phyloP scores from a whole-genome alignment of 495 filamentous ascomycete genomes.

The Xeromyces bisporus region DNA sequence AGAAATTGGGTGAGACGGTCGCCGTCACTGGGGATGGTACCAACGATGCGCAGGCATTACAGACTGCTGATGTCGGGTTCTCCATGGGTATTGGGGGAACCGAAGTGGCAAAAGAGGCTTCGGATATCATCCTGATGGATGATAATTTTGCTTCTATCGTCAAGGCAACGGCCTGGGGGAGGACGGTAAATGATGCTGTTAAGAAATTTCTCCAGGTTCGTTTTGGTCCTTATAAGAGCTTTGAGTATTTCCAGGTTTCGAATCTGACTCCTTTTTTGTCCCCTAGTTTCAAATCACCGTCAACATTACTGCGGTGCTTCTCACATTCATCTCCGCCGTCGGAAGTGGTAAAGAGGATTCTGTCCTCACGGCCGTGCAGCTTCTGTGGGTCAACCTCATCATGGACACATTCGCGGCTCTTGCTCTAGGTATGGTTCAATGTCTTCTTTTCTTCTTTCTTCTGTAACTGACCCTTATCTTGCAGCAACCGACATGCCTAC shows the following conservation, averaged over 20 bases:
- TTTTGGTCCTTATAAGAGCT: too few species aligned
- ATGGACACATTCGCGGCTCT: constrained; percentile 96
- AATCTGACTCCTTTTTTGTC: constrained; percentile 3
- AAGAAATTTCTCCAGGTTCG: constrained; percentile 73
- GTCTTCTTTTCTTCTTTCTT: neutral
- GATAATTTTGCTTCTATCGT: constrained; percentile 87
- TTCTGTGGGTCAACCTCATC: constrained; percentile 85
- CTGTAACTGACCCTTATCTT: neutral
- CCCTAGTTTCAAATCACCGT: constrained; percentile 82
- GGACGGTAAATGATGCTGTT: constrained; percentile 76
- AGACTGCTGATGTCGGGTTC: constrained; percentile 77
- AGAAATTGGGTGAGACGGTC: constrained; percentile 75
- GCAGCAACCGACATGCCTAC: constrained; percentile 67
- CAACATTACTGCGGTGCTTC: constrained; percentile 75
- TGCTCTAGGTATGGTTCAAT: constrained; percentile 34
- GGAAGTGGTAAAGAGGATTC: constrained; percentile 45
- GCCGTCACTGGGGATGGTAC: constrained; percentile 90
- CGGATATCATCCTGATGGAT: constrained; percentile 87
- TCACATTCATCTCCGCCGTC: constrained; percentile 71
- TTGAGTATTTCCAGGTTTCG: too few species aligned
- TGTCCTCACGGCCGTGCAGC: constrained; percentile 68
- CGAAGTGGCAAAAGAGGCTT: constrained; percentile 84
- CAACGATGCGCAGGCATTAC: constrained; percentile 79
- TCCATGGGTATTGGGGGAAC: constrained; percentile 87
- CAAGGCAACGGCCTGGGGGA: constrained; percentile 75